Conservation (phyloP, 2,329 filamentous ascomycete species). For the Pseudogymnoascus sp. region DNA sequence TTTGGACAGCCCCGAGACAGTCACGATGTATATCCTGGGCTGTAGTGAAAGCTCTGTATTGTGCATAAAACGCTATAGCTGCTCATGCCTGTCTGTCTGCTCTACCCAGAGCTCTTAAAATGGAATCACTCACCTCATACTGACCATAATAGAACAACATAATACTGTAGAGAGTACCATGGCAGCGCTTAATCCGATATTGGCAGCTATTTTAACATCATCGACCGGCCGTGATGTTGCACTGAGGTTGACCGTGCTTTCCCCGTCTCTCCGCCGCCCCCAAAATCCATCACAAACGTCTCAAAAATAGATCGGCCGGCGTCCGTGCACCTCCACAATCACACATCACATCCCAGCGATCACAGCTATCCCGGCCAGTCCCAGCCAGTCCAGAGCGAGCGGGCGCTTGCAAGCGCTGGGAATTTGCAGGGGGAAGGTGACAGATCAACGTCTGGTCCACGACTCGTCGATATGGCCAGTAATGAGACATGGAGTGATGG, state of each 20-base stretch:
- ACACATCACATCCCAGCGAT: not conserved
- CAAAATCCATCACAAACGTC: not conserved
- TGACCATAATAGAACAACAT: not conserved
- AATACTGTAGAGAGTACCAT: not conserved
- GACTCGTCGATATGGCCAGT: not conserved
- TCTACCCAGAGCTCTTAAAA: not conserved
- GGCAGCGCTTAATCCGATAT: not conserved
- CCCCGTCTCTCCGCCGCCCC: not conserved
- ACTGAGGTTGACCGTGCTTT: not conserved
- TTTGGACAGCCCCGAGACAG: conserved; percentile 3
- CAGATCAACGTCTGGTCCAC: conserved; percentile 5
- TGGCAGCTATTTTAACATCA: conserved; percentile 1
- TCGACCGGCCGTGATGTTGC: not conserved
- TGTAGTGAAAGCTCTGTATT: not conserved
- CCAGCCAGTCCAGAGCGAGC: not conserved
- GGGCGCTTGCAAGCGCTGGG: conserved; percentile 5
- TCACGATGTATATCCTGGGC: not conserved
- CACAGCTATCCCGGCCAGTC: not conserved
- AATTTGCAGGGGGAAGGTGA: conserved; percentile 1
- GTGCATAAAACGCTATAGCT: too few relatives aligned
- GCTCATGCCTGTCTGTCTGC: not conserved
- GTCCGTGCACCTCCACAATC: conserved; percentile 4
- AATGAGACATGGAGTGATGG: not conserved
- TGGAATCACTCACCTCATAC: not conserved
- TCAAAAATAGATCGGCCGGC: not conserved